Conservation (phyloP, 345 rosid species). For the Salix purpurea region DNA sequence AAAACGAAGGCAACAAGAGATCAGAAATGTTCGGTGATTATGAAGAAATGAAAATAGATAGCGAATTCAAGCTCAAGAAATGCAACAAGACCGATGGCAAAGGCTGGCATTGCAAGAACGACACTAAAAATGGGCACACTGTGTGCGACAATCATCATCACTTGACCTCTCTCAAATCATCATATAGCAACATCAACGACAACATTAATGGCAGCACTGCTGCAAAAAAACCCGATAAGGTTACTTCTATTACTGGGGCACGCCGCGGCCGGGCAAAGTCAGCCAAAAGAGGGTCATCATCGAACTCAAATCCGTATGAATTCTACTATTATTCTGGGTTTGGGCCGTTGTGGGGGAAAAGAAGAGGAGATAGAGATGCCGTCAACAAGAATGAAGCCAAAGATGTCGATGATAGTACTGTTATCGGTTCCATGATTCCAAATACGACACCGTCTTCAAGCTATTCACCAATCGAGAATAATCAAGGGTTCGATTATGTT, state of each 20-base stretch:
- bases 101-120: conserved; percentile 28
- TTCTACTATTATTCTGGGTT: conserved; percentile 95
- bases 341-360: conserved; percentile 82
- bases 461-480: conserved; percentile 18
- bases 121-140: conserved; percentile 19
- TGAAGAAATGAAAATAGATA: conserved; percentile 9
- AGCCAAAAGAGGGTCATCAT: conserved; percentile 30
- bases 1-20: not conserved
- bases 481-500: conserved; percentile 29
- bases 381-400: conserved; percentile 3
- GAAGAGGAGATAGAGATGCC: conserved; percentile 37
- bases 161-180: conserved; percentile 28
- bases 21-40: conserved; percentile 15
- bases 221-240: conserved; percentile 14
- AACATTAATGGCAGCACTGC: not conserved
- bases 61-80: conserved; percentile 9
- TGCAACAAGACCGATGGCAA: conserved; percentile 34
- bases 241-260: conserved; percentile 10
- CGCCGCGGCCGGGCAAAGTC: conserved; percentile 44
- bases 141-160: conserved; percentile 31
- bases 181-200: conserved; percentile 2
- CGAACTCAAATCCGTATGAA: conserved; percentile 53
- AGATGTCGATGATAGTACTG: not conserved
- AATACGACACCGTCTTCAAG: conserved; percentile 26
- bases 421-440: not conserved